Evolutionary conservation across 2,329 filamentous ascomycete species (phyloP), one percentile per base, ranked within the genome.

Genomic region (Aspergillus udagawae): DNA sequence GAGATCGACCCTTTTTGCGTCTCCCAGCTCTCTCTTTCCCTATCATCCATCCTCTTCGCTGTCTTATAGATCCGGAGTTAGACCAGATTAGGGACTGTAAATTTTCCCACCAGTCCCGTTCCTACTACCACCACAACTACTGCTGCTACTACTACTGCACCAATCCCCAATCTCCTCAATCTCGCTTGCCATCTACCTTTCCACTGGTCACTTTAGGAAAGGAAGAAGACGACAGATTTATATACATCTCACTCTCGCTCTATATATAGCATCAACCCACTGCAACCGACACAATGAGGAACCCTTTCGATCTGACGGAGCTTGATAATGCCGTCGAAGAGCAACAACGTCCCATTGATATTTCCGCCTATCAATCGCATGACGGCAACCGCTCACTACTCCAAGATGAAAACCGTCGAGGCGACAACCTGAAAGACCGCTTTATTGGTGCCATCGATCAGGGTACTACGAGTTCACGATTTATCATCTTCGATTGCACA

Each of bases 391-490:
- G 72, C 12, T 71, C 72, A 3, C 29, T 75, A n/a, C 41, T 75
- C 9, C 71, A 73, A 44, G 65, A 73, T 35, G 70, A 74, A 55
- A 60, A 61, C 1, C 67, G 63, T 48, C 67, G 66, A 41, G 57
- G 48, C 6, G 70, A 70, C 52, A 70, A 70, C 51, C 61, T 74
- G 44, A 73, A 74, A 55, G 65, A 74, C 35, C 71, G 63, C 49
- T 96, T 90, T 68, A 87, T 96, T 59, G 92, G 91, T 59, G 90
- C 89, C 65, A 92, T 96, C 71, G 92, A 96, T 71, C 91, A 95
- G 69, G 92, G 92, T 57, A 96, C 92, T 12, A 96, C 92, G 32
- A 93, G 89, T 58, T 90, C 91, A 35, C 84, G 92, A 41, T 96
- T 96, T 76, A 83, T 96, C 65, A 92, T 97, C 70, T 96, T 96